These are phyloP conservation scores for Colletotrichum karsti DNA, from an alignment of 2,329 filamentous ascomycete species.

Conservation along the genomic window DNA sequence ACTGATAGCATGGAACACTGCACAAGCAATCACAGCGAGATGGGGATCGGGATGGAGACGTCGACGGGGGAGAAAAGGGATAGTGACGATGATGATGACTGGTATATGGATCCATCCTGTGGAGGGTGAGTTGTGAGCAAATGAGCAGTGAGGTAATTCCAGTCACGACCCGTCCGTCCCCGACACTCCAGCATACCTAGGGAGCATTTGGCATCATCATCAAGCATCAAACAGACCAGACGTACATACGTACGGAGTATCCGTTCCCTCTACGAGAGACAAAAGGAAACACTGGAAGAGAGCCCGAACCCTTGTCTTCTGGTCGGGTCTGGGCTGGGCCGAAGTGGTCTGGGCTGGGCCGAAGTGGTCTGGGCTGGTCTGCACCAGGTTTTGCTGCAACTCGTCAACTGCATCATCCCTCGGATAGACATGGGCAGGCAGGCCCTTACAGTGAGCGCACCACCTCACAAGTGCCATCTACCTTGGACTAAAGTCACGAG, in stretches of 20 bases:
- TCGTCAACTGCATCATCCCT: neutral
- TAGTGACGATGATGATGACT: neutral
- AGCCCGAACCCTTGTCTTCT: neutral
- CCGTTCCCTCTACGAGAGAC: neutral
- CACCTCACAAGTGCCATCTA: neutral
- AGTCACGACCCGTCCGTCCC: neutral
- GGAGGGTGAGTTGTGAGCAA: constrained; percentile 2
- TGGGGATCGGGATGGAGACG: too few species aligned
- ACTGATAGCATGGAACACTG: too few species aligned
- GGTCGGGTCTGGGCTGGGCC: neutral
- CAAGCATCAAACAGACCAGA: neutral
- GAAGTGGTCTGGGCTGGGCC: neutral
- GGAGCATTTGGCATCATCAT: neutral
- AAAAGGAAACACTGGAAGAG: neutral
- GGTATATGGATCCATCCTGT: neutral
- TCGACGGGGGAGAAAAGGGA: neutral
- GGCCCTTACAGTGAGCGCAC: too few species aligned
- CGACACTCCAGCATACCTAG: neutral
- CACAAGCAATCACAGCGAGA: too few species aligned
- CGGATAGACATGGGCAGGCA: neutral
- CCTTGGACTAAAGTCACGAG: neutral
- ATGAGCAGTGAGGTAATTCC: neutral
- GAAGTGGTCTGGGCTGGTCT: neutral
- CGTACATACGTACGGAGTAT: too few species aligned
- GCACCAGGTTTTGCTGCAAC: neutral